Base-by-base conservation (phyloP, 352 stramenopile species). In the Pythium aquatile region DNA sequence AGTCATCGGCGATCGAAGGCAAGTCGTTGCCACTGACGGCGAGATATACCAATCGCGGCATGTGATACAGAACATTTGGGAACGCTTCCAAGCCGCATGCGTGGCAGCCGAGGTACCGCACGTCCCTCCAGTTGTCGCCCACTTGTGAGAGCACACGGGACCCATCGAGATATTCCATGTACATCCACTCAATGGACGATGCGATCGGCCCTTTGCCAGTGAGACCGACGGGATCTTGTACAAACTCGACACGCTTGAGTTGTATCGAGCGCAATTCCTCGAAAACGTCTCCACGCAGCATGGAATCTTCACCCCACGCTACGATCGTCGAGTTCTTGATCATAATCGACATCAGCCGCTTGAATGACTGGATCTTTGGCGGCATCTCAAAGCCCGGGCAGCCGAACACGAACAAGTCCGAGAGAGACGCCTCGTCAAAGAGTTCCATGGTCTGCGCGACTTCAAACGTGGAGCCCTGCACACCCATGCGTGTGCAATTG, bases 261-360 rank as follows among this genome's bases (percentile, higher is more conserved):
- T 55, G 29, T 13, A 60, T 24, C 28, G 63, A 61, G 0, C 59
- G 49, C 7, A 65, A 40, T 13, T 54, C 51, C 0, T 30, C 3
- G 17, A 65, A 65, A 13, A 33, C 20, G 7, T 16, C 11, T 17
- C 40, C 28, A 0, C 9, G 33, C 5, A 69, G 30, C 7, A 32
- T 20, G 2, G 63, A 55, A 7, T 2, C 28, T 30, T 60, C 37
- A 3, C 26, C 24, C 63, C 63, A 69, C 17, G 40, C 3, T 3
- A 59, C 33, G 3, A 69, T 1, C 20, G 37, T 55, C 14, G 55
- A 55, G 20, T 69, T 30, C n/a, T 47, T 37, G 54, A 68, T 46
- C 28, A 37, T 13, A 10, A 69, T 24, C 0, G 29, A 56, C 32
- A 61, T 47, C 14, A 69, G 55, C 2, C 51, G 17, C 13, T 13